Percentiles rank a stretch among this genome's conserved stretches.
These are phyloP conservation scores for Raffaelea arxii DNA, from an alignment of 2,329 filamentous ascomycete species.

Conservation along the genomic window DNA sequence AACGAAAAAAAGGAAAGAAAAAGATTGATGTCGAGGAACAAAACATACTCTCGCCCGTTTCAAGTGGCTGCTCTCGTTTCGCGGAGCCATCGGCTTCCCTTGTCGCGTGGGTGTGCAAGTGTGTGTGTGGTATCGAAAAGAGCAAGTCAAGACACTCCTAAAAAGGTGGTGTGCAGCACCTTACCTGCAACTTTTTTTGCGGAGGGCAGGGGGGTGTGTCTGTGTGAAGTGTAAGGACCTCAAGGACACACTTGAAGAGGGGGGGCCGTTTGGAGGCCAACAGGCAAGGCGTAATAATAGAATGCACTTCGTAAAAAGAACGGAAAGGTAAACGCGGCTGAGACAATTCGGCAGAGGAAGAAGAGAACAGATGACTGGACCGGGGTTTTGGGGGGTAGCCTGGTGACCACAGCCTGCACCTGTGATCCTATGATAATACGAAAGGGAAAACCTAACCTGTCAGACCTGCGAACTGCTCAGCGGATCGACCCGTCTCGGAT, in stretches of 20 bases:
- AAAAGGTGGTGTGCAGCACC: not conserved
- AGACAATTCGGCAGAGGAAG: not conserved
- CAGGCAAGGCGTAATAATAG: too few species aligned
- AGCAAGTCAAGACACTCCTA: not conserved
- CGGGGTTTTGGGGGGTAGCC: not conserved
- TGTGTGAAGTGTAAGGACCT: not conserved
- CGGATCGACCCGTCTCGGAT: not conserved
- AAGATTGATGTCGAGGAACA: not conserved
- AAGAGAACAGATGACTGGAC: not conserved
- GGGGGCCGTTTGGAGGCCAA: too few species aligned
- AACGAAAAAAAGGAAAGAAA: not conserved
- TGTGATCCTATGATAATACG: not conserved
- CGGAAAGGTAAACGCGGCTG: too few species aligned
- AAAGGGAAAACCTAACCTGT: not conserved
- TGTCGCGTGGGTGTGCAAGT: not conserved
- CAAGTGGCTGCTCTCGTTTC: constrained; percentile 19
- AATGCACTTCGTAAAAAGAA: not conserved
- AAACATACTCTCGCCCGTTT: constrained; percentile 19
- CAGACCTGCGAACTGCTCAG: not conserved
- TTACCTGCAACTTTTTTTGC: not conserved
- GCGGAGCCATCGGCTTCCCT: constrained; percentile 6
- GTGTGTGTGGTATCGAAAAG: too few species aligned
- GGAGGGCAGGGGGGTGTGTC: not conserved
- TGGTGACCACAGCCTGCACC: not conserved
- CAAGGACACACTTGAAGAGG: too few species aligned